phyloP scores from a whole-genome alignment of 2,329 filamentous ascomycete genomes.

The Fusarium caatingaense region DNA sequence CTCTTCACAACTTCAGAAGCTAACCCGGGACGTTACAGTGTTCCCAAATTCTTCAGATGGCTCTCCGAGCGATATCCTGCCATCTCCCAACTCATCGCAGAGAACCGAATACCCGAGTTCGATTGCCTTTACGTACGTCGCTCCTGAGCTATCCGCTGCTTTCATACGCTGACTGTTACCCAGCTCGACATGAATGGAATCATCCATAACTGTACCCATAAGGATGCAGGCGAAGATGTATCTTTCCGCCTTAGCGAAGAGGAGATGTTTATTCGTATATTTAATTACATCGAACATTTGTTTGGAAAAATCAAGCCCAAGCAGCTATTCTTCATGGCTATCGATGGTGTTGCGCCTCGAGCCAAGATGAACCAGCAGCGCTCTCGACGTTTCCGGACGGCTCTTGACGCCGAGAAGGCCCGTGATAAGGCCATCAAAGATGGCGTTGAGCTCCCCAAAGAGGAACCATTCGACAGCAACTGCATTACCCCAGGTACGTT shows the following conservation, averaged over 20 bases:
- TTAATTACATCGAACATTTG: constrained; percentile 99
- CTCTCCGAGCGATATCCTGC: constrained; percentile 98
- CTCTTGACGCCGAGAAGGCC: constrained; percentile 87
- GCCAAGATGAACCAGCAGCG: constrained; percentile 99
- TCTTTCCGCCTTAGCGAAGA: constrained; percentile 95
- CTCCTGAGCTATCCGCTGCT: constrained; percentile 25
- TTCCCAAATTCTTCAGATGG: constrained; percentile 97
- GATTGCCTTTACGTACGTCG: constrained; percentile 86
- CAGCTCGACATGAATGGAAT: constrained; percentile 98
- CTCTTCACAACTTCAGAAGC: constrained; percentile 7
- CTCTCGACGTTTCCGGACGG: constrained; percentile 92
- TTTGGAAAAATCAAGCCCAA: constrained; percentile 99
- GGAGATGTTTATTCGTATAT: constrained; percentile 99
- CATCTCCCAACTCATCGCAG: constrained; percentile 97
- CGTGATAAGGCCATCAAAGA: constrained; percentile 92
- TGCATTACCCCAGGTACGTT: constrained; percentile 88
- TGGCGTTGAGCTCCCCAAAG: constrained; percentile 92
- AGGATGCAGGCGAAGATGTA: constrained; percentile 86
- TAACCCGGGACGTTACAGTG: constrained; percentile 55
- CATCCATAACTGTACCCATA: constrained; percentile 99
- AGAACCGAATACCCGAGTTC: constrained; percentile 99
- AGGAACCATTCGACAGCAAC: constrained; percentile 97
- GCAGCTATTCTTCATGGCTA: constrained; percentile 99
- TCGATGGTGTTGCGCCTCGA: constrained; percentile 95
- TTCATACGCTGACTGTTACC: constrained; percentile 38